phyloP scores from a whole-genome alignment of 495 filamentous ascomycete species.

The Penicillium desertorum region DNA sequence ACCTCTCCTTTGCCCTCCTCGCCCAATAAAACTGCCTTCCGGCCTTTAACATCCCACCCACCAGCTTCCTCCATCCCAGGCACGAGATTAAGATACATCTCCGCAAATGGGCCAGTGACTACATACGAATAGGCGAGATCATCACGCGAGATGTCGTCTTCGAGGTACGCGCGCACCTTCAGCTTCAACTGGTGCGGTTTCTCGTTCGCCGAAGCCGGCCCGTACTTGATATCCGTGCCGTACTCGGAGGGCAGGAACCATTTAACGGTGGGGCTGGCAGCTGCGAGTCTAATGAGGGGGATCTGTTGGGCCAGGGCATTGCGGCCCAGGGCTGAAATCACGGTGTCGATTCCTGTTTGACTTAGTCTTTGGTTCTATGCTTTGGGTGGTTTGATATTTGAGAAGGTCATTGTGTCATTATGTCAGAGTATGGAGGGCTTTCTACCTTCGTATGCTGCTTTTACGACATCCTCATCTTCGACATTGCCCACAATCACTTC shows the following conservation, averaged over 20 bases:
- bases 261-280: slow-evolving; percentile 53
- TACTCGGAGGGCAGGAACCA: slow-evolving; percentile 74
- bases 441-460: slow-evolving; percentile 51
- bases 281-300: slow-evolving; percentile 57
- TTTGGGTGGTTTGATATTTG: neutral
- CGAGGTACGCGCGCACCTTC: slow-evolving; percentile 59
- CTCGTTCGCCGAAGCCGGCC: slow-evolving; percentile 56
- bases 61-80: slow-evolving; percentile 38
- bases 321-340: slow-evolving; percentile 64
- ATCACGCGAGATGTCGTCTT: slow-evolving; percentile 38
- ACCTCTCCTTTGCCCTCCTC: slow-evolving; percentile 53
- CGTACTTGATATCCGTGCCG: slow-evolving; percentile 72
- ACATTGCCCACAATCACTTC: slow-evolving; percentile 62
- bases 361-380: neutral
- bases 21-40: slow-evolving; percentile 58
- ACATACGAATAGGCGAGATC: slow-evolving; percentile 64
- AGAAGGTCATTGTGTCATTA: neutral
- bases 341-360: slow-evolving; percentile 56
- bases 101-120: slow-evolving; percentile 66
- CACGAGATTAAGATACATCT: slow-evolving; percentile 56
- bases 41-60: slow-evolving; percentile 55
- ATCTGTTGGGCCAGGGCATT: slow-evolving; percentile 58
- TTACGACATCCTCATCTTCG: slow-evolving; percentile 50
- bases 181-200: slow-evolving; percentile 71
- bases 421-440: neutral